A percentile compares a stretch with the other conserved stretches of the same genome.
Conservation (phyloP, 768 basidiomycete genomes). For the Trametes villosa region DNA sequence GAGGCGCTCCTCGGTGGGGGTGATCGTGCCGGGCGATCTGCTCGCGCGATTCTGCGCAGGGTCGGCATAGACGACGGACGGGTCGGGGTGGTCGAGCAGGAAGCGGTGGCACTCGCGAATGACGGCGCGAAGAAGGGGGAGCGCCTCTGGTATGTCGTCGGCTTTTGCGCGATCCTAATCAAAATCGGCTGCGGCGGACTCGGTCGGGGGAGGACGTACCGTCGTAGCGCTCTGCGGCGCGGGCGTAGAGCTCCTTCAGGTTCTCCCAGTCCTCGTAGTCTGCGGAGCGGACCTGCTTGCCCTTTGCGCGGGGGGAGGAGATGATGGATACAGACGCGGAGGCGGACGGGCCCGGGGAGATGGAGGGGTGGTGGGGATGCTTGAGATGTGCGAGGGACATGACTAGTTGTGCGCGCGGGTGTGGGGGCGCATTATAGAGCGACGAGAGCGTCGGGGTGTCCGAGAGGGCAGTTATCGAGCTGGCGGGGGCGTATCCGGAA, state of each 20-base stretch:
- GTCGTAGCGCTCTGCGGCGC: constrained; percentile 62
- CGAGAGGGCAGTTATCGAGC: constrained; percentile 12
- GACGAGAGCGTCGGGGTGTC: constrained; percentile 3
- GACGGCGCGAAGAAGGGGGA: constrained; percentile 62
- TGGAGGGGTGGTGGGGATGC: not conserved
- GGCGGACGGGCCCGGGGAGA: constrained; percentile 4
- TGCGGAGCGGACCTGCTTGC: constrained; percentile 19
- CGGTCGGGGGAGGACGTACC: constrained; percentile 43
- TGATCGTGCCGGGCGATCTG: constrained; percentile 27
- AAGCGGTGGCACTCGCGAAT: constrained; percentile 74
- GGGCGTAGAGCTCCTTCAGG: constrained; percentile 63
- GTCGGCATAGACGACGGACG: constrained; percentile 51
- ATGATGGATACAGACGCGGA: constrained; percentile 8
- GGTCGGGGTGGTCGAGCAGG: constrained; percentile 56
- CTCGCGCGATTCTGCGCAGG: constrained; percentile 9
- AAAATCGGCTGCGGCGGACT: not conserved
- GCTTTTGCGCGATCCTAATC: constrained; percentile 13
- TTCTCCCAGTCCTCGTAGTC: constrained; percentile 65
- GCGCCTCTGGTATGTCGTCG: constrained; percentile 51
- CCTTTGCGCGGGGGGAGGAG: constrained; percentile 10
- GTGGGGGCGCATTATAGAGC: constrained; percentile 9
- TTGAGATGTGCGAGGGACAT: constrained; percentile 1
- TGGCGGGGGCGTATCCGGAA: constrained; percentile 7
- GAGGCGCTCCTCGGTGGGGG: constrained; percentile 32
- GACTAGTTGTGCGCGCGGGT: not conserved